A percentile compares a stretch with the other conserved stretches of the same genome.
Conservation (phyloP, 1,284 basidiomycete genomes). For the Papiliotrema fonsecae region DNA sequence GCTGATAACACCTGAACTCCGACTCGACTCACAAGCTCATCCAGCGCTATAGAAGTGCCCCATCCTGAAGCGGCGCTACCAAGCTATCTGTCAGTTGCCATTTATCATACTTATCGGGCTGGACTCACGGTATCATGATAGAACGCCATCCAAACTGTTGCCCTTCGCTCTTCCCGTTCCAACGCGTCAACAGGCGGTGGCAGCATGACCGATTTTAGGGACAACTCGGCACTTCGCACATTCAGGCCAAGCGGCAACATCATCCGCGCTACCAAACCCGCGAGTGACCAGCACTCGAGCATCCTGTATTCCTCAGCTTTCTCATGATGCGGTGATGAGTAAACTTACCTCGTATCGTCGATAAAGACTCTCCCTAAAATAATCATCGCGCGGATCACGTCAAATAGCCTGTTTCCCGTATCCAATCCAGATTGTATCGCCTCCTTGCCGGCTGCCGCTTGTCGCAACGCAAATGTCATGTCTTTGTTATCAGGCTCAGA, state of each 20-base stretch:
- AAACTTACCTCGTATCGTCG: slow-evolving; percentile 30
- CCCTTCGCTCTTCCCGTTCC: slow-evolving; percentile 45
- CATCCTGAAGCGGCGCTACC: slow-evolving; percentile 41
- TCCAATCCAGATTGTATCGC: slow-evolving; percentile 39
- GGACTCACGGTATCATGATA: slow-evolving; percentile 36
- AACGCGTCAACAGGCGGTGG: slow-evolving; percentile 40
- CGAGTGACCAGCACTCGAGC: slow-evolving; percentile 47
- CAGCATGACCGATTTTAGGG: slow-evolving; percentile 42
- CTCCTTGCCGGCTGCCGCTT: slow-evolving; percentile 39
- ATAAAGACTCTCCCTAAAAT: slow-evolving; percentile 44
- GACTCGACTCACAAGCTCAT: slow-evolving; percentile 38
- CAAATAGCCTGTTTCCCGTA: slow-evolving; percentile 42
- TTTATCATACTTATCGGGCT: neutral
- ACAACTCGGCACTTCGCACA: slow-evolving; percentile 40
- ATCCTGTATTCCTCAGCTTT: slow-evolving; percentile 20
- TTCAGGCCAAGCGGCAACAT: slow-evolving; percentile 44
- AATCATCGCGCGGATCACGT: slow-evolving; percentile 44
- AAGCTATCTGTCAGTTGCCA: slow-evolving; percentile 11
- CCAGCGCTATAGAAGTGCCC: slow-evolving; percentile 42
- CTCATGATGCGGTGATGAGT: neutral
- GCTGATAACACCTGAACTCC: neutral
- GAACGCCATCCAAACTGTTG: slow-evolving; percentile 43
- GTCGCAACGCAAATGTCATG: slow-evolving; percentile 29
- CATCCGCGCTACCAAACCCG: slow-evolving; percentile 42
- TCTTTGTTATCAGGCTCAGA: neutral